A percentile compares a stretch with the other conserved stretches of the same genome.
Conservation (phyloP, 2,329 filamentous ascomycete genomes). For the Colletotrichum magnum region DNA sequence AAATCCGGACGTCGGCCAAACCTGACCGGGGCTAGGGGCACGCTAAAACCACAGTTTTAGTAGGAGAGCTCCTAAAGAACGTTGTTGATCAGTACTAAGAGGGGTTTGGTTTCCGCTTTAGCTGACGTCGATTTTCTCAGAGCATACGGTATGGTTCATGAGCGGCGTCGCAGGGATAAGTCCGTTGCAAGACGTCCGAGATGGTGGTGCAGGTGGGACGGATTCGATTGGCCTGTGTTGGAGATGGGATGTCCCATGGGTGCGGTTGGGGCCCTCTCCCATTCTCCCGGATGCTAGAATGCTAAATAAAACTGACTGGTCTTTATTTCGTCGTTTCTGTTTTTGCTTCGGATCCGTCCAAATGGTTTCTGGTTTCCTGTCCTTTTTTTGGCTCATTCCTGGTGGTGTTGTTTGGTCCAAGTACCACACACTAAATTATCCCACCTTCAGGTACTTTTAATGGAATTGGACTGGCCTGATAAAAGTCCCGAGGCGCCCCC, state of each 20-base stretch:
- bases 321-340: not conserved
- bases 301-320: conserved; percentile 14
- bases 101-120: too few relatives aligned
- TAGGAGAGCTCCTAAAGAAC: too few relatives aligned
- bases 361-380: not conserved
- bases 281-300: not conserved
- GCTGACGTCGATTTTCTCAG: too few relatives aligned
- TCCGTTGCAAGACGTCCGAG: conserved; percentile 6
- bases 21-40: too few relatives aligned
- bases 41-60: too few relatives aligned
- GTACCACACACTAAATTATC: conserved; percentile 1
- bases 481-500: not conserved
- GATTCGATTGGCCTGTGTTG: conserved; percentile 16
- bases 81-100: too few relatives aligned
- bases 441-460: too few relatives aligned
- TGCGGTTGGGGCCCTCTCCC: conserved; percentile 11
- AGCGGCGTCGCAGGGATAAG: conserved; percentile 20
- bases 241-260: conserved; percentile 16
- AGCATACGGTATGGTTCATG: too few relatives aligned
- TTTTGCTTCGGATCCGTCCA: not conserved
- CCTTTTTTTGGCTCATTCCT: not conserved
- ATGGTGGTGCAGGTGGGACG: conserved; percentile 8
- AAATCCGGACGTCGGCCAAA: too few relatives aligned
- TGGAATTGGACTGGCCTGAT: too few relatives aligned
- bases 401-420: too few relatives aligned